Conservation (phyloP, 495 filamentous ascomycete species). For the Aspergillus nidulans region DNA sequence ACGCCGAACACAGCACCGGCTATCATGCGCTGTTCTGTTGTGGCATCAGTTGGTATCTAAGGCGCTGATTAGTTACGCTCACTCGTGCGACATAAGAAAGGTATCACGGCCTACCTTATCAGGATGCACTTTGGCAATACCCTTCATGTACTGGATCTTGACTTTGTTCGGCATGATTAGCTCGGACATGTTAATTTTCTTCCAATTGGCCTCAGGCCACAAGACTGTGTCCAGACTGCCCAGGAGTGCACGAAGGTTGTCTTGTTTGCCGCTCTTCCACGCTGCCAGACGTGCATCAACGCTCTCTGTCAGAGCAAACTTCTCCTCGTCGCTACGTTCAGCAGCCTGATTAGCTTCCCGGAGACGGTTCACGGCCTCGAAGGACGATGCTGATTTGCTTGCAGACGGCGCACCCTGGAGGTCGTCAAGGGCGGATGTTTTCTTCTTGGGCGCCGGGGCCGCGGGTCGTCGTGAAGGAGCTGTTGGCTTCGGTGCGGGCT, state of each 20-base stretch:
- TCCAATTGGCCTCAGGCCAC: constrained; percentile 92
- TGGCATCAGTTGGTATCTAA: constrained; percentile 80
- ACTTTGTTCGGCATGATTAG: constrained; percentile 85
- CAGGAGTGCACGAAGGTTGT: constrained; percentile 84
- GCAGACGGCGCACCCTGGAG: constrained; percentile 27
- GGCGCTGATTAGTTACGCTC: not conserved
- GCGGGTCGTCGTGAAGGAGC: constrained; percentile 35
- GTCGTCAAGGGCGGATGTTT: constrained; percentile 44
- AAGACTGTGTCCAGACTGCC: constrained; percentile 85
- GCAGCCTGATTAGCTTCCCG: constrained; percentile 78
- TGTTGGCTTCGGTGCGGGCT: constrained; percentile 40
- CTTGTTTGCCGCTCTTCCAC: constrained; percentile 86
- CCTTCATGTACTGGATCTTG: constrained; percentile 98
- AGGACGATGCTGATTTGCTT: constrained; percentile 19
- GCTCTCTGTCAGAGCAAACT: constrained; percentile 77
- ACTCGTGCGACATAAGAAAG: not conserved
- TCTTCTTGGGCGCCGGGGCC: constrained; percentile 31
- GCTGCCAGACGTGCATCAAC: constrained; percentile 71
- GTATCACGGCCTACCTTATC: constrained; percentile 74
- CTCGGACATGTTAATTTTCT: constrained; percentile 91
- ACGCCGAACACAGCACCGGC: constrained; percentile 85
- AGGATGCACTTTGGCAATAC: constrained; percentile 95
- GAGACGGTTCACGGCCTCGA: constrained; percentile 69
- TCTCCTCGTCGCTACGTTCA: constrained; percentile 83
- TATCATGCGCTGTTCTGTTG: constrained; percentile 93